These are phyloP conservation scores for Gynochthodes officinalis DNA, from an alignment of 257 asterid species.

Conservation along the genomic window DNA sequence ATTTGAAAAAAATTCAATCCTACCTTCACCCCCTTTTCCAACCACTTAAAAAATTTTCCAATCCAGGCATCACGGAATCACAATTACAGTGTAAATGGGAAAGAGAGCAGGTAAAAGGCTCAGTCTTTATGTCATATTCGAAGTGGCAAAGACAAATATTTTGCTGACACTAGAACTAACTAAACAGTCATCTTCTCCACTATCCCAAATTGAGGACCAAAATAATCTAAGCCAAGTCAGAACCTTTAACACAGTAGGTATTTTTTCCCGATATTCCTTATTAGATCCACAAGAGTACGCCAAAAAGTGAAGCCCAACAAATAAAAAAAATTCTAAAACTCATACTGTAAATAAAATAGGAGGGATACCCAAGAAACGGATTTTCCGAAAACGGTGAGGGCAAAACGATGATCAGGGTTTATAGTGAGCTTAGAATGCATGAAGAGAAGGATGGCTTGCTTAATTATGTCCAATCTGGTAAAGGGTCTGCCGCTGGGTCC, in stretches of 20 bases:
- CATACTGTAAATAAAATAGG: not conserved
- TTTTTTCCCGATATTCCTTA: not conserved
- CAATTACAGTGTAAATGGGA: not conserved
- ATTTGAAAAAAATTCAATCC: not conserved
- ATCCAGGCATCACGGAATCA: not conserved
- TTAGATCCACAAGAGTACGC: not conserved
- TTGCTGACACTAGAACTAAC: not conserved
- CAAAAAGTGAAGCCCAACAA: not conserved
- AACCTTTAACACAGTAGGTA: not conserved
- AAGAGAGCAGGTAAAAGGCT: not conserved
- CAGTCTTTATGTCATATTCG: not conserved
- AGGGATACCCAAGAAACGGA: slow-evolving; percentile 60
- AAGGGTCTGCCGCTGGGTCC: slow-evolving; percentile 73
- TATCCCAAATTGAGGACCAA: not conserved
- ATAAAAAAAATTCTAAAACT: not conserved
- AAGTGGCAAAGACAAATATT: not conserved
- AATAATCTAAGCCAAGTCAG: not conserved
- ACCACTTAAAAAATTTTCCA: not conserved
- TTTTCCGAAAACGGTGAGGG: slow-evolving; percentile 63
- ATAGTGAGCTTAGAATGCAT: slow-evolving; percentile 78
- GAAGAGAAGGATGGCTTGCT: slow-evolving; percentile 74
- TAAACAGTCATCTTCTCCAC: not conserved
- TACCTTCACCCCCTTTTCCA: not conserved
- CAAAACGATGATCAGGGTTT: slow-evolving; percentile 87
- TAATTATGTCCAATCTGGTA: slow-evolving; percentile 75